phyloP scores from a whole-genome alignment of 495 filamentous ascomycete species.

The Penicillium steckii region DNA sequence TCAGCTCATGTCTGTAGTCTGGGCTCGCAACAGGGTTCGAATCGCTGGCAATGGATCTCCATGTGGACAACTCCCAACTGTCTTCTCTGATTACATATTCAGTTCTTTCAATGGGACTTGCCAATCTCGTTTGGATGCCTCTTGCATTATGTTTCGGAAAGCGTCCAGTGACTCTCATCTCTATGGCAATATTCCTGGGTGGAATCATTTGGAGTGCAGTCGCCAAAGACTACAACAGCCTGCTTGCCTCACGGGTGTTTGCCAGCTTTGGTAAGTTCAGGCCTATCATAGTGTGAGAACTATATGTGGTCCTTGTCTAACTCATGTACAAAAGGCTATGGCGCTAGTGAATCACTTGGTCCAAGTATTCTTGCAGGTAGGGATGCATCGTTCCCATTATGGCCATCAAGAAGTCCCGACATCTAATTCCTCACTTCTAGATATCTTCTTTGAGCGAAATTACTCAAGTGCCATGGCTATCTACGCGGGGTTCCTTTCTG shows the following conservation, averaged over 20 bases:
- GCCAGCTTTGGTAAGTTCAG: slow-evolving; percentile 31
- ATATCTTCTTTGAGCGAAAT: slow-evolving; percentile 38
- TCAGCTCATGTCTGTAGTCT: slow-evolving; percentile 9
- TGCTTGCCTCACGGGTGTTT: slow-evolving; percentile 29
- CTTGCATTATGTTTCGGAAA: slow-evolving; percentile 49
- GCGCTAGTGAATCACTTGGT: slow-evolving; percentile 36
- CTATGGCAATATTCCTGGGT: slow-evolving; percentile 36
- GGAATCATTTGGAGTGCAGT: slow-evolving; percentile 36
- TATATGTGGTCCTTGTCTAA: not conserved
- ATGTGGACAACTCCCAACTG: slow-evolving; percentile 20
- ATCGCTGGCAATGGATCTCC: slow-evolving; percentile 30
- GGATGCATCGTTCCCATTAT: too few relatives aligned
- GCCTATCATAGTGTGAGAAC: too few relatives aligned
- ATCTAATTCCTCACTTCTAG: slow-evolving; percentile 3
- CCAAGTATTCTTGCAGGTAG: slow-evolving; percentile 38
- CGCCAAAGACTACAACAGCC: slow-evolving; percentile 28
- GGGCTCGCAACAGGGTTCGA: slow-evolving; percentile 36
- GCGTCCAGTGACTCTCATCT: slow-evolving; percentile 42
- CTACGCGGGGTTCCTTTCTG: slow-evolving; percentile 37
- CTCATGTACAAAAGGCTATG: slow-evolving; percentile 18
- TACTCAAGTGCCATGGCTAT: slow-evolving; percentile 42
- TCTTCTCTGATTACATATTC: slow-evolving; percentile 33
- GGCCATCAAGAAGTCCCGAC: not conserved
- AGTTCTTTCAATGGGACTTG: slow-evolving; percentile 36
- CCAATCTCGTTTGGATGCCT: slow-evolving; percentile 50